phyloP scores from a whole-genome alignment of 208 protist genomes.

The Lotmaria passim region DNA sequence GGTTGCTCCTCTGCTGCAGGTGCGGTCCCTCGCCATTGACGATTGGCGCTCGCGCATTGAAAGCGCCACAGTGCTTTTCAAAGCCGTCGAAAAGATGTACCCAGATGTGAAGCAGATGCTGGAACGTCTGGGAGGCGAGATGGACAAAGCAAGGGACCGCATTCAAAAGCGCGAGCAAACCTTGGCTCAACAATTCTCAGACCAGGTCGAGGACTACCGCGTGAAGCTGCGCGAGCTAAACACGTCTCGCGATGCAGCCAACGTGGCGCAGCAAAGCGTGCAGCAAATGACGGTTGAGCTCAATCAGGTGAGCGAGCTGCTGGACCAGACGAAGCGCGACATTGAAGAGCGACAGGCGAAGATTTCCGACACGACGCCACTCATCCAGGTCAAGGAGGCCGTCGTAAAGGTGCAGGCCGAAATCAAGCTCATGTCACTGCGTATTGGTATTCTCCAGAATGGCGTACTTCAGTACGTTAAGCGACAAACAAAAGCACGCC shows the following conservation, averaged over 20 bases:
- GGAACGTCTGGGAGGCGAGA: constrained; percentile 75
- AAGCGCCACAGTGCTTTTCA: constrained; percentile 77
- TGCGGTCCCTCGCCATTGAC: constrained; percentile 58
- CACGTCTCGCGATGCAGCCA: constrained; percentile 75
- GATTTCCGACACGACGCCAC: constrained; percentile 87
- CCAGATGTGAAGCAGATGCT: constrained; percentile 89
- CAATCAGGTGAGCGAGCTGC: constrained; percentile 84
- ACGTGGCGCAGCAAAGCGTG: constrained; percentile 82
- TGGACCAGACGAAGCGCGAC: constrained; percentile 87
- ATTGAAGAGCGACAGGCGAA: constrained; percentile 88
- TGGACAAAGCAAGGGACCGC: constrained; percentile 86
- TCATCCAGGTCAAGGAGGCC: constrained; percentile 91
- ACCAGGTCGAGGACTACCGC: constrained; percentile 88
- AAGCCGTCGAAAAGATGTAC: constrained; percentile 91
- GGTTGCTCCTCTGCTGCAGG: constrained; percentile 82
- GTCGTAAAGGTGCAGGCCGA: constrained; percentile 84
- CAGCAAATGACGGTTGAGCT: constrained; percentile 89
- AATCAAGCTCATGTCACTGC: constrained; percentile 90
- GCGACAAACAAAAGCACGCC: constrained; percentile 76
- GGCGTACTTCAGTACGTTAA: constrained; percentile 88
- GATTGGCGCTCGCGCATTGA: constrained; percentile 90
- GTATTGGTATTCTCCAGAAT: constrained; percentile 90
- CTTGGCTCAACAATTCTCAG: constrained; percentile 89
- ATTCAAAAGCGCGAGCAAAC: constrained; percentile 92
- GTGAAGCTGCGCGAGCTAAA: constrained; percentile 89